These are phyloP conservation scores for Pisolithus marmoratus DNA, from an alignment of 768 basidiomycete species.

Conservation along the genomic window DNA sequence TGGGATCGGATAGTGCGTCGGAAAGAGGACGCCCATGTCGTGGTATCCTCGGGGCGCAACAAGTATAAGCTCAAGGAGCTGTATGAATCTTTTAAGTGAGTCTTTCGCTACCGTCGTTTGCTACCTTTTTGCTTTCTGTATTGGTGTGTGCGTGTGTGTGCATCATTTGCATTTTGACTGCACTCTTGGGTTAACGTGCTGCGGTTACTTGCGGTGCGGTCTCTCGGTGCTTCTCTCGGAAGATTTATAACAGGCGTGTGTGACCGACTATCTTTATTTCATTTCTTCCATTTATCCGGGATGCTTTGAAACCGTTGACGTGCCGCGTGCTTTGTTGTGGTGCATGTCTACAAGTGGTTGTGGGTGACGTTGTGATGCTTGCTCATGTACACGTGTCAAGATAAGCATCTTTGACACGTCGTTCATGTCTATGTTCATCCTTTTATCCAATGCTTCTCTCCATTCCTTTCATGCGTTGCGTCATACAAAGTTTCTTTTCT, in stretches of 20 bases:
- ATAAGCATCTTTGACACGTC: neutral
- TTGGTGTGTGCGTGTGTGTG: neutral
- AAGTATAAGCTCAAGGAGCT: conserved; percentile 83
- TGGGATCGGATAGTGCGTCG: conserved; percentile 92
- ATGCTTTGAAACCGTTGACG: too few species aligned
- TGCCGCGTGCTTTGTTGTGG: too few species aligned
- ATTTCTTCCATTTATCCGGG: too few species aligned
- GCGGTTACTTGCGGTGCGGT: neutral
- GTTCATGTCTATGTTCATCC: neutral
- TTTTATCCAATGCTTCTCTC: neutral
- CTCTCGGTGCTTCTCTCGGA: too few species aligned
- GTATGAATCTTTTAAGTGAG: conserved; percentile 69
- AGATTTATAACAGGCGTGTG: too few species aligned
- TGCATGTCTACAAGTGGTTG: too few species aligned
- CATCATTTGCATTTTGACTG: too few species aligned
- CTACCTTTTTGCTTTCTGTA: neutral
- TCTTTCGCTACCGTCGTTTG: conserved; percentile 1
- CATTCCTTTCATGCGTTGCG: neutral
- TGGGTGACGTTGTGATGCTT: too few species aligned
- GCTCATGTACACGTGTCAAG: neutral
- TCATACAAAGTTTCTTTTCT: conserved; percentile 3
- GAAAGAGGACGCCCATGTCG: conserved; percentile 64
- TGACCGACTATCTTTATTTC: too few species aligned
- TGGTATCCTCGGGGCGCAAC: conserved; percentile 48
- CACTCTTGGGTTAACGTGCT: neutral